Evolutionary conservation across 2,329 filamentous ascomycete species (phyloP).

Genomic region (Ceratocystiopsis minuta): DNA sequence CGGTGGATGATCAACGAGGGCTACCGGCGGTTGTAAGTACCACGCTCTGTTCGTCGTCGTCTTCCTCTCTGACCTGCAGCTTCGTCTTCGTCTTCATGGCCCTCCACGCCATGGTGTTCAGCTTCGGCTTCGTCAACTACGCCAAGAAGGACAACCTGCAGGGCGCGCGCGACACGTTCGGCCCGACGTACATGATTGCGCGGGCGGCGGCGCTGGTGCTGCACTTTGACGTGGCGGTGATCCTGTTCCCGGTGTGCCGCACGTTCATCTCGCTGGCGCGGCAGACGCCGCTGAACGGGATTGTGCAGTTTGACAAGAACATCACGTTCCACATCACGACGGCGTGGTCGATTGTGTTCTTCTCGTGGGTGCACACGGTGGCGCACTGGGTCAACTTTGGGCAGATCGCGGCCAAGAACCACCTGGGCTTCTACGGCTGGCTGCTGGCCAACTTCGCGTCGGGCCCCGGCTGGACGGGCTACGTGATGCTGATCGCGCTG

Average conservation of each 20-base stretch:
- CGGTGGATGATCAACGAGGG: conserved; percentile 84
- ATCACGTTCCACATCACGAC: conserved; percentile 76
- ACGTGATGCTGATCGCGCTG: conserved; percentile 62
- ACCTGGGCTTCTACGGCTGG: conserved; percentile 62
- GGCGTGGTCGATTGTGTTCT: conserved; percentile 78
- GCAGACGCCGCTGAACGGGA: conserved; percentile 67
- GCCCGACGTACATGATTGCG: conserved; percentile 60
- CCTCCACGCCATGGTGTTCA: conserved; percentile 59
- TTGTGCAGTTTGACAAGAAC: conserved; percentile 80
- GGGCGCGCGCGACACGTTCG: conserved; percentile 48
- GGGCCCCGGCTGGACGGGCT: conserved; percentile 72
- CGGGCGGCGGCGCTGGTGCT: conserved; percentile 56
- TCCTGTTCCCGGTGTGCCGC: conserved; percentile 67
- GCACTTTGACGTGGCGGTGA: conserved; percentile 64
- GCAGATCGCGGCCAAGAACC: conserved; percentile 55
- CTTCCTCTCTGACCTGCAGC: conserved; percentile 21
- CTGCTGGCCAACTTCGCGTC: conserved; percentile 60
- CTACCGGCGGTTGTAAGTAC: conserved; percentile 56
- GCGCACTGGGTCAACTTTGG: conserved; percentile 80
- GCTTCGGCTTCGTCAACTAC: conserved; percentile 67
- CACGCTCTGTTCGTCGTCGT: neutral
- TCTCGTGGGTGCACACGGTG: conserved; percentile 71
- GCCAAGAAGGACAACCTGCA: conserved; percentile 58
- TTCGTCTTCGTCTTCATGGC: conserved; percentile 62
- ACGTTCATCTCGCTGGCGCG: conserved; percentile 67